A percentile compares a stretch with the other conserved stretches of the same genome.
Evolutionary conservation across 1,284 basidiomycete species (phyloP).

Genomic region (Cryptococcus neoformans): DNA sequence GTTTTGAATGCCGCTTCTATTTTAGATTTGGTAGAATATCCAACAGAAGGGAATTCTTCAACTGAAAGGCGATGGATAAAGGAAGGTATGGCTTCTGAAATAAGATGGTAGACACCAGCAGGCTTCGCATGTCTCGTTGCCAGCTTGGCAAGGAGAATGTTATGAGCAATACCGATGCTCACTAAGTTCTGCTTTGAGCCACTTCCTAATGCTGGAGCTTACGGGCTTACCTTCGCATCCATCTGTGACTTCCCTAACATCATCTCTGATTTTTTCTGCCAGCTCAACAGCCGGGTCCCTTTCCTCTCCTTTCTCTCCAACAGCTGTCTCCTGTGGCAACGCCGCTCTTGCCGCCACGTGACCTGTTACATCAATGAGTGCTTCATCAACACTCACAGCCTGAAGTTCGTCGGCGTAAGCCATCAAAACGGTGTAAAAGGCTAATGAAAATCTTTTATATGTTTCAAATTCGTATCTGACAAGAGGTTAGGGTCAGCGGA

Average conservation of each 20-base stretch:
- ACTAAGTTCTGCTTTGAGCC: conserved; percentile 52
- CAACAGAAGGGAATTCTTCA: conserved; percentile 84
- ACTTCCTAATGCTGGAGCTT: background rate
- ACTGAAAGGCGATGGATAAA: conserved; percentile 77
- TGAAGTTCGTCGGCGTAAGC: conserved; percentile 84
- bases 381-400: conserved; percentile 95
- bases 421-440: conserved; percentile 92
- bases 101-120: conserved; percentile 65
- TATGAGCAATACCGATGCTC: conserved; percentile 86
- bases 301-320: background rate
- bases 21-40: conserved; percentile 64
- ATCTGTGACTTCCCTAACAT: conserved; percentile 62
- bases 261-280: conserved; percentile 21
- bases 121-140: conserved; percentile 92
- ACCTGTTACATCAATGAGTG: conserved; percentile 80
- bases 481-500: background rate
- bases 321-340: conserved; percentile 34
- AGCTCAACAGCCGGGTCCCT: conserved; percentile 17
- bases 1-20: conserved; percentile 69
- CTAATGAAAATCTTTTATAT: conserved; percentile 74
- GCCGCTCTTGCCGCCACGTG: conserved; percentile 52
- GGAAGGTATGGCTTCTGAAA: conserved; percentile 38
- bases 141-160: conserved; percentile 86
- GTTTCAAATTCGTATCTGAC: conserved; percentile 55
- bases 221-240: conserved; percentile 69